Evolutionary conservation across 106 monocot genomes (phyloP), one percentile per base, ranked within the genome.

Genomic region (Acanthochlamys bracteata): DNA sequence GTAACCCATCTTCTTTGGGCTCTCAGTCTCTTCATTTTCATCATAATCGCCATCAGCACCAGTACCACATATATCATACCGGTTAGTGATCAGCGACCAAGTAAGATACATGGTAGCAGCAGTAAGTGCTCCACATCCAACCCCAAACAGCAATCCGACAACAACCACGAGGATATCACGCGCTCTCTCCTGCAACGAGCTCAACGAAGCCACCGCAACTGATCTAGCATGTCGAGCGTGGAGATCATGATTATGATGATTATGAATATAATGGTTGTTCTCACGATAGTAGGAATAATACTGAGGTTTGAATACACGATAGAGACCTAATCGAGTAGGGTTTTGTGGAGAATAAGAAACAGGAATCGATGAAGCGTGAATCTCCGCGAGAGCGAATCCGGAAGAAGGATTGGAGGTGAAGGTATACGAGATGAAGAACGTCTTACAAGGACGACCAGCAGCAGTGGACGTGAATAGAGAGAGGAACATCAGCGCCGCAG

Each of bases 81-180:
- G 73, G 63, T 68, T 71, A 39, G 83, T 55, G 71, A 68, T 52
- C 41, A 87, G 55, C 64, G 83, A 74, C 74, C 82, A 88, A 13
- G 64, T 62, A 56, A 83, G 72, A 74, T 83, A 88, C 73, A 83
- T 72, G 71, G 80, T 80, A 21, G 83, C 76, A 51, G 80, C 87
- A 59, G 80, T 79, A 68, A 88, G 76, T 55, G 87, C 83, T 11
- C 87, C 87, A 57, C 87, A 88, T 11, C 83, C 87, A 71, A 83
- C 76, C 55, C 87, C 87, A 53, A 87, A 83, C 41, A 87, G 82
- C 39, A 87, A 83, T 24, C 83, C 83, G 22, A 75, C 73, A 24
- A 80, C 83, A 53, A 88, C 87, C 23, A 77, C 73, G 52, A 88
- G 83, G 71, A 88, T 80, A 65, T 88, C 87, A 54, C 77, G 70